These are phyloP conservation scores for Casaregolazyma suthepensis DNA, from an alignment of 1,139 yeast genomes.

Conservation along the genomic window DNA sequence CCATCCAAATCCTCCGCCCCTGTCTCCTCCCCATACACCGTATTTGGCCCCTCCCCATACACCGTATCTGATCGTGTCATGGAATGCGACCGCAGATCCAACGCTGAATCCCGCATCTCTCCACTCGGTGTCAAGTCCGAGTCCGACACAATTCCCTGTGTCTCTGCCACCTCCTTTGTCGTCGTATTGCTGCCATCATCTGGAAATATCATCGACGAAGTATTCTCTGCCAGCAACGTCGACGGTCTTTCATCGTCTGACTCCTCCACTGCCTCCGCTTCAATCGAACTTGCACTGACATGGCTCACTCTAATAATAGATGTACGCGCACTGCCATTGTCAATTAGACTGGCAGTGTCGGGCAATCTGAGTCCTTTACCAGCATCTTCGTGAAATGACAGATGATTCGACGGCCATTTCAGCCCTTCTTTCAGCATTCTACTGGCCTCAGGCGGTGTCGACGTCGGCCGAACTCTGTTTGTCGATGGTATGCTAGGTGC, in stretches of 20 bases:
- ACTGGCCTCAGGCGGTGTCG: not conserved
- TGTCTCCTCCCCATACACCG: too few species aligned
- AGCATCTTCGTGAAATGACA: slow-evolving; percentile 5
- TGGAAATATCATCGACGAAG: not conserved
- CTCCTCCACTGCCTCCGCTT: slow-evolving; percentile 3
- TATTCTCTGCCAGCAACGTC: slow-evolving; percentile 17
- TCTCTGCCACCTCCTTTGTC: not conserved
- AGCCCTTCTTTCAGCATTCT: not conserved
- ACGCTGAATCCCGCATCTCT: not conserved
- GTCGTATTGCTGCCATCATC: not conserved
- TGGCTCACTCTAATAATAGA: slow-evolving; percentile 6
- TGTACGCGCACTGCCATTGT: slow-evolving; percentile 8
- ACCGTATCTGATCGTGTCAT: not conserved
- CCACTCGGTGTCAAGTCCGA: not conserved
- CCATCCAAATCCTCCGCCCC: too few species aligned
- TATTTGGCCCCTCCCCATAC: too few species aligned
- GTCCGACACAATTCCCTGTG: not conserved
- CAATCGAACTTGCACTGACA: slow-evolving; percentile 5
- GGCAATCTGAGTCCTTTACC: slow-evolving; percentile 2
- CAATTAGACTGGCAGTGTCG: slow-evolving; percentile 2
- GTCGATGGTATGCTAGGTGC: not conserved
- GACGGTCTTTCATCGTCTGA: slow-evolving; percentile 13
- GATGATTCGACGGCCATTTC: not conserved
- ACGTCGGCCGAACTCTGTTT: not conserved
- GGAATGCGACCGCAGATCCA: not conserved